Base-by-base conservation (phyloP, 345 rosid species). In the Garcia nutans region DNA sequence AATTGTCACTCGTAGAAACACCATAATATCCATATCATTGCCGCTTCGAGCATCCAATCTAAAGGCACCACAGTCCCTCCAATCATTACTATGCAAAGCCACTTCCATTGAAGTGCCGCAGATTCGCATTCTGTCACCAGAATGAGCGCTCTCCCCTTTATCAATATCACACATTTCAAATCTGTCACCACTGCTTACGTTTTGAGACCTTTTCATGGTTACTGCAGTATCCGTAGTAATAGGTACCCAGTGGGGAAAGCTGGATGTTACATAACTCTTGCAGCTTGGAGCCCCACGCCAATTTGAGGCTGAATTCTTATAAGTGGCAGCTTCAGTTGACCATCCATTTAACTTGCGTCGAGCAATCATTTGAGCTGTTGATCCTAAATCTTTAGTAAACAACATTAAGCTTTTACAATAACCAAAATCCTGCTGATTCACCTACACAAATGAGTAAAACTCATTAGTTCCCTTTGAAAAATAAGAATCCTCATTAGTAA, bases 321-420 rank as follows among this genome's bases (percentile, higher is more conserved):
- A 83, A 80, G 45, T 74, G 23, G 66, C 49, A 58, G 80, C 75
- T 55, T 69, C 70, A 4, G 63, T 26, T 22, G 75, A 72, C 69
- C 77, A 79, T 70, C 79, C 78, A 23, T 54, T 74, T 76, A 85
- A 63, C 68, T 89, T 90, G 70, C 70, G 72, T 47, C 63, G 33
- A 8, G 91, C 86, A 44, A 87, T 64, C 78, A 71, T 86, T 73
- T 68, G 80, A 20, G 82, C 90, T 12, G 85, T 83, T 59, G 89
- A 86, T 52, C 91, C 95, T 45, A 90, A 79, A 78, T 83, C 83
- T 78, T 79, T 84, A 62, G 75, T 80, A 72, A 87, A 88, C 74
- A 76, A 17, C 88, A 74, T 79, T 69, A 88, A 80, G 76, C 86
- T 79, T 73, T 87, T 79, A 56, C 54, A 31, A 70, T 87, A 88